These are phyloP conservation scores for Neonectria neomacrospora DNA, from an alignment of 2,329 filamentous ascomycete species.

Conservation along the genomic window DNA sequence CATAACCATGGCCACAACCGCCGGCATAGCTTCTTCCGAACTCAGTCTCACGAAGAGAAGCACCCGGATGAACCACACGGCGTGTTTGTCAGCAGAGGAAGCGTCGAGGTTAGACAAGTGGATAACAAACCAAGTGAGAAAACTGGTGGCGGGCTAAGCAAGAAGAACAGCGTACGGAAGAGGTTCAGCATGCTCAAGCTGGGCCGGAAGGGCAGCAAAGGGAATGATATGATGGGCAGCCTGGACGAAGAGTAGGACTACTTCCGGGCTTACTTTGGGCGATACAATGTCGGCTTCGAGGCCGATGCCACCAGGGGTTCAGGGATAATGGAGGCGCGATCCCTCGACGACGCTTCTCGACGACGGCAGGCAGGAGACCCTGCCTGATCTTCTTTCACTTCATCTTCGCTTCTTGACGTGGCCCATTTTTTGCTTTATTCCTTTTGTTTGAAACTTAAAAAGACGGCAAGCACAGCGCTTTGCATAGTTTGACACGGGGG, in stretches of 20 bases:
- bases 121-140: slow-evolving; percentile 43
- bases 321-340: slow-evolving; percentile 14
- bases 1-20: slow-evolving; percentile 35
- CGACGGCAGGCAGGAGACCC: slow-evolving; percentile 8
- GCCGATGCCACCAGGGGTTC: slow-evolving; percentile 21
- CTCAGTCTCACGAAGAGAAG: slow-evolving; percentile 48
- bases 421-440: slow-evolving; percentile 7
- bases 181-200: slow-evolving; percentile 81
- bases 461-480: slow-evolving; percentile 1
- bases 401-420: slow-evolving; percentile 9
- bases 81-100: slow-evolving; percentile 43
- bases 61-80: slow-evolving; percentile 38
- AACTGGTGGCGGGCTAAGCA: slow-evolving; percentile 49
- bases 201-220: slow-evolving; percentile 74
- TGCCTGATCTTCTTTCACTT: slow-evolving; percentile 3
- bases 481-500: slow-evolving; percentile 1
- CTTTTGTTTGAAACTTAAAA: slow-evolving; percentile 12
- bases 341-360: slow-evolving; percentile 16
- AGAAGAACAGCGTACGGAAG: slow-evolving; percentile 77
- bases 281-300: slow-evolving; percentile 41
- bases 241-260: slow-evolving; percentile 65
- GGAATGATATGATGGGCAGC: slow-evolving; percentile 62
- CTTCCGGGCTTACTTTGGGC: slow-evolving; percentile 48
- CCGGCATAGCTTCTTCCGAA: slow-evolving; percentile 59
- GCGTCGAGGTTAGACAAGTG: slow-evolving; percentile 43